These are phyloP conservation scores for Saturnispora sanitii DNA, from an alignment of 805 yeast species.

Conservation along the genomic window DNA sequence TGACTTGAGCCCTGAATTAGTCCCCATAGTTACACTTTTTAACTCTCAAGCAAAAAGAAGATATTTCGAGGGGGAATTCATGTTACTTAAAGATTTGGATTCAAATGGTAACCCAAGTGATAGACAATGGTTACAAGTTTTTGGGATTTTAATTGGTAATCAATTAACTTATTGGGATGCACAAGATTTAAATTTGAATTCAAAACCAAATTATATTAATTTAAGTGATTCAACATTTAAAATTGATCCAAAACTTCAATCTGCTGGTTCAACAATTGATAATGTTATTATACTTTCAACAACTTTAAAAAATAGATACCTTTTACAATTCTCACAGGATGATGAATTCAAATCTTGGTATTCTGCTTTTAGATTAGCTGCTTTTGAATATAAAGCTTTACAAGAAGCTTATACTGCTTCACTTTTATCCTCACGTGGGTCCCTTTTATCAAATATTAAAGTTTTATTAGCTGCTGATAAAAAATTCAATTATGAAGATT, in stretches of 20 bases:
- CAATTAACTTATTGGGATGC: conserved; percentile 93
- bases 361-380: conserved; percentile 69
- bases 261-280: conserved; percentile 53
- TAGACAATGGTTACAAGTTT: conserved; percentile 85
- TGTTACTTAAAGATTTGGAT: conserved; percentile 63
- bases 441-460: conserved; percentile 75
- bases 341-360: conserved; percentile 69
- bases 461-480: conserved; percentile 79
- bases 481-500: conserved; percentile 80
- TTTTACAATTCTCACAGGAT: conserved; percentile 64
- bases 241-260: conserved; percentile 56
- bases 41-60: conserved; percentile 69
- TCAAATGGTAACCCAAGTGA: conserved; percentile 82
- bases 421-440: conserved; percentile 81
- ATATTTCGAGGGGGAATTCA: conserved; percentile 66
- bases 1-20: conserved; percentile 32
- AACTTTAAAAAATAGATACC: conserved; percentile 78
- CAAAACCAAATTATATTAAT: conserved; percentile 72
- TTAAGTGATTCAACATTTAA: conserved; percentile 83
- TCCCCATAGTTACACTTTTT: conserved; percentile 65
- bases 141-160: conserved; percentile 83
- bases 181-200: conserved; percentile 33
- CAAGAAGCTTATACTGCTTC: conserved; percentile 98
- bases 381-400: conserved; percentile 69
- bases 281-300: conserved; percentile 87